These are phyloP conservation scores for Sparassis latifolia DNA, from an alignment of 1,284 basidiomycete species.

Conservation along the genomic window DNA sequence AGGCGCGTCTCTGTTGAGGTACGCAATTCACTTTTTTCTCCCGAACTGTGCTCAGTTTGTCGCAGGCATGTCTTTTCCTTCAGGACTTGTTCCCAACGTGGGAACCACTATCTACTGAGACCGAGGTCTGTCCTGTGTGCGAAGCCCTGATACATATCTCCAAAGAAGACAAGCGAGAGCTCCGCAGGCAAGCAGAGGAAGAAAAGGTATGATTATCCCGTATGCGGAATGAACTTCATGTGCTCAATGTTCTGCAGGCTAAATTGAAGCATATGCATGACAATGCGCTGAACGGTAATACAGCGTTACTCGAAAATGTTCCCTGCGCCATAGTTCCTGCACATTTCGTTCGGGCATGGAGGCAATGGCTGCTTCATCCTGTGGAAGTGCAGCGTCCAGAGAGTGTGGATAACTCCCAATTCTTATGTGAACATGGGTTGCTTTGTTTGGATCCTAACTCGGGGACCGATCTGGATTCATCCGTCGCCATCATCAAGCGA, in stretches of 20 bases:
- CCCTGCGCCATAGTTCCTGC: slow-evolving; percentile 54
- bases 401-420: slow-evolving; percentile 50
- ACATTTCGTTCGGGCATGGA: slow-evolving; percentile 59
- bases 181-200: slow-evolving; percentile 56
- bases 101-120: slow-evolving; percentile 44
- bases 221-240: slow-evolving; percentile 6
- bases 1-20: slow-evolving; percentile 57
- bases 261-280: slow-evolving; percentile 56
- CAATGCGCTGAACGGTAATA: slow-evolving; percentile 41
- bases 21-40: slow-evolving; percentile 7
- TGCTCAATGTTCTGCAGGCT: slow-evolving; percentile 33
- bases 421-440: slow-evolving; percentile 61
- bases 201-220: slow-evolving; percentile 53
- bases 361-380: slow-evolving; percentile 60
- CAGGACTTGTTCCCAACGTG: slow-evolving; percentile 56
- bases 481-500: slow-evolving; percentile 47
- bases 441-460: slow-evolving; percentile 64
- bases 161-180: slow-evolving; percentile 50
- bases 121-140: slow-evolving; percentile 55
- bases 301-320: slow-evolving; percentile 36
- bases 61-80: slow-evolving; percentile 53
- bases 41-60: background rate
- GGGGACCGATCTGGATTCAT: slow-evolving; percentile 46
- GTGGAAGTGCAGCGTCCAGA: slow-evolving; percentile 49
- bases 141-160: slow-evolving; percentile 47